Evolutionary conservation across 306 rosid species (phyloP).

Genomic region (Trifolium dubium): DNA sequence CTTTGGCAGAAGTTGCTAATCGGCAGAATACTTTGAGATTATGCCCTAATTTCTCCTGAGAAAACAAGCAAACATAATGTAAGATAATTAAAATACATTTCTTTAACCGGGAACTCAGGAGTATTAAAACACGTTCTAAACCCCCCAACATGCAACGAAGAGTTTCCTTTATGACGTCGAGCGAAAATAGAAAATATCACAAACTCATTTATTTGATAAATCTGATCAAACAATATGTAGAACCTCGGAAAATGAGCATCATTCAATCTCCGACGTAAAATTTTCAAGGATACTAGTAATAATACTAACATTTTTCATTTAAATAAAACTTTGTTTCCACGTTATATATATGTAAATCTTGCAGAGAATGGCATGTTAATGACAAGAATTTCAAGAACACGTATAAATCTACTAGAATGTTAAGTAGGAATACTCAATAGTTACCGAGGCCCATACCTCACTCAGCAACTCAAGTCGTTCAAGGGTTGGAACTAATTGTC

Average conservation of each 20-base stretch:
- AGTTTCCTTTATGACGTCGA: background rate
- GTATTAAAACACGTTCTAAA: background rate
- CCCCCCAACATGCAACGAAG: background rate
- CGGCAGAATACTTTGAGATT: constrained; percentile 81
- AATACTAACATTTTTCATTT: background rate
- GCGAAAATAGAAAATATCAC: background rate
- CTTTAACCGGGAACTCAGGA: constrained; percentile 1
- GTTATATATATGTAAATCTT: constrained; percentile 7
- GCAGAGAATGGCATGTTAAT: background rate
- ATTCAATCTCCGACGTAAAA: background rate
- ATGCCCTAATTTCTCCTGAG: constrained; percentile 86
- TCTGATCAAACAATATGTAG: constrained; percentile 6
- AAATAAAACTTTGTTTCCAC: constrained; percentile 2
- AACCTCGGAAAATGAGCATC: constrained; percentile 1
- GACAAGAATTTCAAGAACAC: background rate
- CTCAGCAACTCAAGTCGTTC: constrained; percentile 82
- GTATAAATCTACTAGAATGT: constrained; percentile 4
- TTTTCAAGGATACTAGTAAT: background rate
- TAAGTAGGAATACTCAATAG: background rate
- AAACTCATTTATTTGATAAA: background rate
- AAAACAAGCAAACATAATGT: constrained; percentile 12
- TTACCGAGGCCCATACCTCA: constrained; percentile 62
- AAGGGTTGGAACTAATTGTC: constrained; percentile 67
- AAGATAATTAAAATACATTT: constrained; percentile 16
- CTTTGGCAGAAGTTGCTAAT: constrained; percentile 82